These are phyloP conservation scores for Rubus idaeus DNA, from an alignment of 306 rosid species.

Conservation along the genomic window DNA sequence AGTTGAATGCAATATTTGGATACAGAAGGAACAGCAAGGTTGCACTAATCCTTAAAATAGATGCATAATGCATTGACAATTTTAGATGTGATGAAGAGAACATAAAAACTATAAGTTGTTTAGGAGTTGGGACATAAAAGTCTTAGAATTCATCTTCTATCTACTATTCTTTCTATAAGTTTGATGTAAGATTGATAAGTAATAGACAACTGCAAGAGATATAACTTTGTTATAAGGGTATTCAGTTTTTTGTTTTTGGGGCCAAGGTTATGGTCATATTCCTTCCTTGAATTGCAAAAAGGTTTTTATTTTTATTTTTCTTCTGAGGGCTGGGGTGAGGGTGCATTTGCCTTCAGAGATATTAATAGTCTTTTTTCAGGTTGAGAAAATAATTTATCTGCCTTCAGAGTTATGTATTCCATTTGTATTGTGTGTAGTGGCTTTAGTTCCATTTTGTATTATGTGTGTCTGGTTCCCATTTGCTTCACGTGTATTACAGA, in stretches of 20 bases:
- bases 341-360: too few species aligned
- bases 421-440: too few species aligned
- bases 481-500: not conserved
- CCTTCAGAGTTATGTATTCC: too few species aligned
- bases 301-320: not conserved
- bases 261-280: too few species aligned
- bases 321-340: not conserved
- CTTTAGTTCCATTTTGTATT: constrained; percentile 5
- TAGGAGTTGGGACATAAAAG: not conserved
- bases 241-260: not conserved
- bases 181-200: not conserved
- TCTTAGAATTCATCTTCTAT: not conserved
- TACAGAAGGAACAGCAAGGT: not conserved
- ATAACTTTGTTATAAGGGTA: not conserved
- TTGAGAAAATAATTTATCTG: not conserved
- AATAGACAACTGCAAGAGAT: not conserved
- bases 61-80: not conserved
- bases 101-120: not conserved
- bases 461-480: not conserved
- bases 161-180: not conserved
- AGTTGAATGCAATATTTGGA: constrained; percentile 12
- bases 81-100: not conserved
- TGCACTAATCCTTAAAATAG: not conserved
- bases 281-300: not conserved
- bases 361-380: not conserved